These are phyloP conservation scores for Cronartium ribicola DNA, from an alignment of 1,284 basidiomycete species.

Conservation along the genomic window DNA sequence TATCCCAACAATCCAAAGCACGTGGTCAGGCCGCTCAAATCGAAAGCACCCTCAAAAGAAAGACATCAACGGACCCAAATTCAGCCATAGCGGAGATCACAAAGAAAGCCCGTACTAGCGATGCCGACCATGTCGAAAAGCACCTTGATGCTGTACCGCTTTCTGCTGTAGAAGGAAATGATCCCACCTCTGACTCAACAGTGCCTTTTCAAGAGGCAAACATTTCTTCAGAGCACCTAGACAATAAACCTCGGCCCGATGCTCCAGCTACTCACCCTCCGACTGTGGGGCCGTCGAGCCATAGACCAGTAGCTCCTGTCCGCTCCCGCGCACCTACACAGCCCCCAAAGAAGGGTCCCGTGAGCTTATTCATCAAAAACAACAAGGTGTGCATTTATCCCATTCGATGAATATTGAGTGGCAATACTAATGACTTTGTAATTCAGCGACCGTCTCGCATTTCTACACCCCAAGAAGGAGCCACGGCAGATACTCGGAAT, in stretches of 20 bases:
- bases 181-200: neutral
- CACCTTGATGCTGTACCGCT: neutral
- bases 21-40: neutral
- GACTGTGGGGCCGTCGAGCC: neutral
- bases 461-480: slow-evolving; percentile 4
- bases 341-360: neutral
- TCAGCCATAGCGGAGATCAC: neutral
- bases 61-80: neutral
- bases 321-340: neutral
- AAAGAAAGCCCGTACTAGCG: neutral
- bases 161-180: neutral
- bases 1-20: slow-evolving; percentile 18
- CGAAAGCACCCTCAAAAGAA: neutral
- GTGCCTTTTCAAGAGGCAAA: too few species aligned
- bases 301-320: neutral
- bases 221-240: too few species aligned
- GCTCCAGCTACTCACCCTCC: neutral
- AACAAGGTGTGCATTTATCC: neutral
- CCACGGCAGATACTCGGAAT: neutral
- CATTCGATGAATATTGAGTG: neutral
- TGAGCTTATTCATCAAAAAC: neutral
- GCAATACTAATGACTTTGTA: neutral
- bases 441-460: neutral
- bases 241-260: neutral
- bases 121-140: neutral